These are phyloP conservation scores for Solanum corneliomulleri DNA, from an alignment of 257 asterid species.

Conservation along the genomic window DNA sequence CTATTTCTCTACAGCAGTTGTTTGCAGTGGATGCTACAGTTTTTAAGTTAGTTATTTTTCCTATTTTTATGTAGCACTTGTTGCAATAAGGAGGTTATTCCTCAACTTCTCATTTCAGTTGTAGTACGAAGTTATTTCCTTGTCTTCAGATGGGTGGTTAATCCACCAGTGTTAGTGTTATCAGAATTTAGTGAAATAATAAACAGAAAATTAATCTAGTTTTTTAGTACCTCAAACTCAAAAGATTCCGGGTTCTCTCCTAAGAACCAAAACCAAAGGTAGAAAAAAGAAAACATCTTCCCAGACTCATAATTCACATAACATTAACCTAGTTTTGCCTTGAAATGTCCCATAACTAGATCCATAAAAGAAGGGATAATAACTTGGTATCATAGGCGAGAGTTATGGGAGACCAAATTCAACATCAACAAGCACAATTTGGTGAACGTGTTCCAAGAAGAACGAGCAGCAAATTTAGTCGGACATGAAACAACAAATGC, in stretches of 20 bases:
- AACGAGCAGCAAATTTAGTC: background rate
- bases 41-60: too few species aligned
- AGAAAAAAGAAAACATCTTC: background rate
- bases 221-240: background rate
- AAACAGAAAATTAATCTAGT: background rate
- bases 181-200: background rate
- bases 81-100: background rate
- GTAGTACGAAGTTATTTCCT: background rate
- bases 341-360: background rate
- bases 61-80: background rate
- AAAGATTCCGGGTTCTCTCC: background rate
- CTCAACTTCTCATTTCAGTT: background rate
- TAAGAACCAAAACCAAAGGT: background rate
- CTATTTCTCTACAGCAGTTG: too few species aligned
- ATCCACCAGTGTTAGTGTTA: background rate
- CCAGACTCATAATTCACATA: too few species aligned
- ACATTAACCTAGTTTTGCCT: too few species aligned
- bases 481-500: background rate
- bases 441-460: background rate
- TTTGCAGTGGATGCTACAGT: too few species aligned
- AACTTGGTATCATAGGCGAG: background rate
- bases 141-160: background rate
- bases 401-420: background rate
- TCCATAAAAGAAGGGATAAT: background rate
- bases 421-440: background rate